Percentiles rank a stretch among this genome's conserved stretches.
phyloP scores from a whole-genome alignment of 2,329 filamentous ascomycete genomes.

The Aureobasidium sp. region DNA sequence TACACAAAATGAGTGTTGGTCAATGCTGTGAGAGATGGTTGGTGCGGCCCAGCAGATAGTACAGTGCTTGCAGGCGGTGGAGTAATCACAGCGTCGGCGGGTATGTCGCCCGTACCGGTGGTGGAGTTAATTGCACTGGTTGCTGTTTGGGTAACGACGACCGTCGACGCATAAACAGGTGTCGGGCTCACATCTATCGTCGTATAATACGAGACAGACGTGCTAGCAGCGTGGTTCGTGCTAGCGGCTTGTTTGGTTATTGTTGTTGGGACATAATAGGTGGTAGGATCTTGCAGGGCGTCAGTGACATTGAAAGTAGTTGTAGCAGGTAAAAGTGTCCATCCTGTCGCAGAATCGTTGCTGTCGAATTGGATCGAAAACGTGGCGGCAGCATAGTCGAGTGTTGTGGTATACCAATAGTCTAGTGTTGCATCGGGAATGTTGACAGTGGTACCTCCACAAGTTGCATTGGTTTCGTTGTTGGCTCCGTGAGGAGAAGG shows the following conservation, averaged over 20 bases:
- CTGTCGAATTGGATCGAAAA: constrained; percentile 24
- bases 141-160: constrained; percentile 26
- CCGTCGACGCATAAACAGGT: constrained; percentile 27
- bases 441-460: constrained; percentile 29
- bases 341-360: constrained; percentile 26
- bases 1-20: constrained; percentile 36
- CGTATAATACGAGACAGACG: constrained; percentile 17
- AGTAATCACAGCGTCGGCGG: constrained; percentile 22
- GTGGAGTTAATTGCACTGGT: constrained; percentile 24
- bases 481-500: not conserved
- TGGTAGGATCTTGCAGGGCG: constrained; percentile 24
- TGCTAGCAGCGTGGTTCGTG: not conserved
- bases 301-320: constrained; percentile 29
- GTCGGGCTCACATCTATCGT: constrained; percentile 20
- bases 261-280: constrained; percentile 8
- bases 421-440: constrained; percentile 29
- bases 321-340: constrained; percentile 26
- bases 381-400: constrained; percentile 29
- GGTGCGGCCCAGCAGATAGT: constrained; percentile 1
- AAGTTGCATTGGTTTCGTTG: constrained; percentile 17
- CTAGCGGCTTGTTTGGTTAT: not conserved
- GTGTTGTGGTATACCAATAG: constrained; percentile 30
- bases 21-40: constrained; percentile 16
- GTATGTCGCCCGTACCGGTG: constrained; percentile 25
- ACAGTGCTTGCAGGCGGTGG: constrained; percentile 23